Evolutionary conservation across 768 basidiomycete species (phyloP).

Genomic region (Lepiota venenata): DNA sequence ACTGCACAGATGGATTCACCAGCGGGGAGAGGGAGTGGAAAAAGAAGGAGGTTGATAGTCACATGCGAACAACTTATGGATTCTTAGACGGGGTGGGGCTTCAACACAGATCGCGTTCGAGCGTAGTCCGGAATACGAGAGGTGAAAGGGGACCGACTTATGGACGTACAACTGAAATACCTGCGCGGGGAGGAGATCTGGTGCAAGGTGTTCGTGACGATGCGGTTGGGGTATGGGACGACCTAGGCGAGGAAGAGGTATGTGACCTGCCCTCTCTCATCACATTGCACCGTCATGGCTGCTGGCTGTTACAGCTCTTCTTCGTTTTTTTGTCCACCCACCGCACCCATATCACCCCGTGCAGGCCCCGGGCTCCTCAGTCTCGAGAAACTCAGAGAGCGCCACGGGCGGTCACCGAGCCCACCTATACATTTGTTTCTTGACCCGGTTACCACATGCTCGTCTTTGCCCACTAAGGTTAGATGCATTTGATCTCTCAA

Average conservation of each 20-base stretch:
- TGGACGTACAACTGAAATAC: constrained; percentile 78
- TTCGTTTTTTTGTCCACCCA: no score
- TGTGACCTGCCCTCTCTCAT: no score
- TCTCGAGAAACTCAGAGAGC: no score
- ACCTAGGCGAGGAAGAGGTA: constrained; percentile 97
- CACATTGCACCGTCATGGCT: no score
- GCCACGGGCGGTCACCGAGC: no score
- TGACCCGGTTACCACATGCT: no score
- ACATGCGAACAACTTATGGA: constrained; percentile 77
- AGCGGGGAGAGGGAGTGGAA: constrained; percentile 19
- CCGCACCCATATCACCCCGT: no score
- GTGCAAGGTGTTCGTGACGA: constrained; percentile 95
- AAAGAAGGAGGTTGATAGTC: constrained; percentile 28
- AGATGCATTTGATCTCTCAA: constrained; percentile 1
- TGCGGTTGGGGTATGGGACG: constrained; percentile 98
- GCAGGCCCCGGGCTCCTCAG: no score
- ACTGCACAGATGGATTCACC: constrained; percentile 95
- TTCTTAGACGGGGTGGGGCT: constrained; percentile 99
- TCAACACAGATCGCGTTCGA: constrained; percentile 99
- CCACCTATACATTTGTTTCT: no score
- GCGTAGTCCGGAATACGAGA: constrained; percentile 59
- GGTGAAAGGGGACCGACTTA: constrained; percentile 62
- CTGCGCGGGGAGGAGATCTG: constrained; percentile 83
- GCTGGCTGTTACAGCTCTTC: no score
- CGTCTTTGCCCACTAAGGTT: no score